Evolutionary conservation across 225 moss, liverwort and hornwort species (phyloP).

Genomic region (Physcomitrellopsis africana): DNA sequence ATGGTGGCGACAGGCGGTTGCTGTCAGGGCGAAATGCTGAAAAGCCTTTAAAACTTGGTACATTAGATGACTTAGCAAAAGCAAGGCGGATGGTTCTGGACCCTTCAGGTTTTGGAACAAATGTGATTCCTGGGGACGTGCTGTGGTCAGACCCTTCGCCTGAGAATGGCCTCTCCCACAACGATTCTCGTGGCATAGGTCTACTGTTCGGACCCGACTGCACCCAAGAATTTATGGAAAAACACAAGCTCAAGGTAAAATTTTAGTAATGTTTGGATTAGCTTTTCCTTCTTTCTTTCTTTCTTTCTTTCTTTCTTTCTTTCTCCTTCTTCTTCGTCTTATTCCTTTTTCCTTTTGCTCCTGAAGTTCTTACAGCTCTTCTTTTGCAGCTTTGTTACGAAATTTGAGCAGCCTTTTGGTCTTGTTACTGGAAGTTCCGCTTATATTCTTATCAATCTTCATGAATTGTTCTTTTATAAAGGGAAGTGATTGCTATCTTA

Average conservation of each 20-base stretch:
- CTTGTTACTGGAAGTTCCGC: too few species aligned
- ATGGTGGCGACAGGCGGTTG: slow-evolving; percentile 81
- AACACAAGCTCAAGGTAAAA: slow-evolving; percentile 88
- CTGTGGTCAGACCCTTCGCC: slow-evolving; percentile 97
- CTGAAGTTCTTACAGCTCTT: too few species aligned
- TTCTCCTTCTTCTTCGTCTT: too few species aligned
- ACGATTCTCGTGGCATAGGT: slow-evolving; percentile 89
- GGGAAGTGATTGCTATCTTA: too few species aligned
- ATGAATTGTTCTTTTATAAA: too few species aligned
- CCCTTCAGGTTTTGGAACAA: slow-evolving; percentile 80
- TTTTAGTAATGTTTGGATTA: too few species aligned
- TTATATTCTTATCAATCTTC: too few species aligned
- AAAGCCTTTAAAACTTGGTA: slow-evolving; percentile 71
- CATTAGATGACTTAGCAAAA: slow-evolving; percentile 75
- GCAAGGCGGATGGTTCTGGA: slow-evolving; percentile 80
- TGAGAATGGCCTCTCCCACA: slow-evolving; percentile 72
- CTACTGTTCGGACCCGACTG: slow-evolving; percentile 97
- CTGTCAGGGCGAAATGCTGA: slow-evolving; percentile 57
- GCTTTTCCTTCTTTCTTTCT: too few species aligned
- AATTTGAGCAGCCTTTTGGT: too few species aligned
- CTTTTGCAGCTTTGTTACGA: too few species aligned
- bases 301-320: too few species aligned
- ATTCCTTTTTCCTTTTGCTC: too few species aligned
- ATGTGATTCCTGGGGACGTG: slow-evolving; percentile 86
- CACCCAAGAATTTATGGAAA: slow-evolving; percentile 99